Evolutionary conservation across 305 asterid species (phyloP).

Genomic region (Solanum hybrid): DNA sequence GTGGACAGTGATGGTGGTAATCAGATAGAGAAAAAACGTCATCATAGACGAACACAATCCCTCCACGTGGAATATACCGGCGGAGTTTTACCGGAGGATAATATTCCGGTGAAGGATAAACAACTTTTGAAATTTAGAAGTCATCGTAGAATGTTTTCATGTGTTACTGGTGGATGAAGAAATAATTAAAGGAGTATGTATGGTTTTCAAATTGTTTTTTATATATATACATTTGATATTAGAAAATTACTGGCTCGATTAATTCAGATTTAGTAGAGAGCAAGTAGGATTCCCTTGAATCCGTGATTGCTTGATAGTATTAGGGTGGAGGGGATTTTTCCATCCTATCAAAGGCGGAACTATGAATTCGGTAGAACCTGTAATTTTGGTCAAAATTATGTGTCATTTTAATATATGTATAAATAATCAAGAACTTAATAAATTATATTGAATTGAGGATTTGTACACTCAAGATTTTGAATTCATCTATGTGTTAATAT

Average conservation of each 20-base stretch:
- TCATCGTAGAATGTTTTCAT: slow-evolving; percentile 28
- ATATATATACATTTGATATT: neutral
- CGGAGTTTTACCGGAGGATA: neutral
- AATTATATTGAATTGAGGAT: neutral
- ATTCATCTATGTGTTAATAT: neutral
- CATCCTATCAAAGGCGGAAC: neutral
- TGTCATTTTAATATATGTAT: neutral
- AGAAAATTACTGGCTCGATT: neutral
- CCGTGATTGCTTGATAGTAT: neutral
- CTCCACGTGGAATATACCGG: neutral
- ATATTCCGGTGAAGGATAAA: slow-evolving; percentile 7
- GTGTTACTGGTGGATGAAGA: slow-evolving; percentile 17
- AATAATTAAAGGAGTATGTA: neutral
- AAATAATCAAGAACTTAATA: neutral
- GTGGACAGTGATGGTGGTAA: neutral
- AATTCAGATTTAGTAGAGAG: neutral
- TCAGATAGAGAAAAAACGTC: neutral
- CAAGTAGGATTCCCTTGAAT: neutral
- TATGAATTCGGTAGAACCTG: neutral
- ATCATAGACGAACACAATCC: slow-evolving; percentile 7
- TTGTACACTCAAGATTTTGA: neutral
- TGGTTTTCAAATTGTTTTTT: neutral
- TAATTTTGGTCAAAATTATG: neutral
- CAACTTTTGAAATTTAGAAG: slow-evolving; percentile 29
- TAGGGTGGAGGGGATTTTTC: neutral